Evolutionary conservation across 805 yeast genomes (phyloP).

Genomic region (Kuraishia hungarica): DNA sequence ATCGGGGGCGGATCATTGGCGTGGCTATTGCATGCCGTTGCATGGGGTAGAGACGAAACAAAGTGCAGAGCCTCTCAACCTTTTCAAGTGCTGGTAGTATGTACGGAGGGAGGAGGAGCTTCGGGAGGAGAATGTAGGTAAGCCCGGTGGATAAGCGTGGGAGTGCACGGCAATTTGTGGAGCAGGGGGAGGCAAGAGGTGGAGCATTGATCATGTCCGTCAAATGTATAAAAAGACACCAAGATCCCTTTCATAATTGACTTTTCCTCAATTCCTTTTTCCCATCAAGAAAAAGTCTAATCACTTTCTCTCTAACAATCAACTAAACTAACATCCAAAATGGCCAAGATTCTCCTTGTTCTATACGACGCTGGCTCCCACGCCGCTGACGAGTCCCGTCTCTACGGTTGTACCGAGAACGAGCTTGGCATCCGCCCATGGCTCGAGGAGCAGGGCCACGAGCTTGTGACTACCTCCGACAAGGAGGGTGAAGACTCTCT

Average conservation of each 20-base stretch:
- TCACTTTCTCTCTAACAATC: not conserved
- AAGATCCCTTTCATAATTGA: not conserved
- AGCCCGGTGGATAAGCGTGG: not conserved
- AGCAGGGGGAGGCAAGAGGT: not conserved
- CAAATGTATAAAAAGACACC: not conserved
- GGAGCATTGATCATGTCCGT: not conserved
- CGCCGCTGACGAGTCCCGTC: conserved; percentile 49
- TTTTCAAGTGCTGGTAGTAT: not conserved
- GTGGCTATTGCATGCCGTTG: not conserved
- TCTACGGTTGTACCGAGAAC: conserved; percentile 67
- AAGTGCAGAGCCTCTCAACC: not conserved
- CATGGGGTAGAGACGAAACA: not conserved
- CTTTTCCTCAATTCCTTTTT: not conserved
- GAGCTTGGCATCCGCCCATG: conserved; percentile 63
- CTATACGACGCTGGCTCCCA: conserved; percentile 51
- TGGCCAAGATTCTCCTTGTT: conserved; percentile 41
- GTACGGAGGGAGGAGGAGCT: not conserved
- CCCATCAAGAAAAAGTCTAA: not conserved
- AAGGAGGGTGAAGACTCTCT: conserved; percentile 55
- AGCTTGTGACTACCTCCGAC: conserved; percentile 53
- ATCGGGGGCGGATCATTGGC: not conserved
- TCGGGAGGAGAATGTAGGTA: not conserved
- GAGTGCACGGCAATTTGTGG: not conserved
- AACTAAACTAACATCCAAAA: conserved; percentile 3
- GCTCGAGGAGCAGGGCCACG: conserved; percentile 60